Evolutionary conservation across 768 basidiomycete genomes (phyloP).

Genomic region (Amanita rimosa): DNA sequence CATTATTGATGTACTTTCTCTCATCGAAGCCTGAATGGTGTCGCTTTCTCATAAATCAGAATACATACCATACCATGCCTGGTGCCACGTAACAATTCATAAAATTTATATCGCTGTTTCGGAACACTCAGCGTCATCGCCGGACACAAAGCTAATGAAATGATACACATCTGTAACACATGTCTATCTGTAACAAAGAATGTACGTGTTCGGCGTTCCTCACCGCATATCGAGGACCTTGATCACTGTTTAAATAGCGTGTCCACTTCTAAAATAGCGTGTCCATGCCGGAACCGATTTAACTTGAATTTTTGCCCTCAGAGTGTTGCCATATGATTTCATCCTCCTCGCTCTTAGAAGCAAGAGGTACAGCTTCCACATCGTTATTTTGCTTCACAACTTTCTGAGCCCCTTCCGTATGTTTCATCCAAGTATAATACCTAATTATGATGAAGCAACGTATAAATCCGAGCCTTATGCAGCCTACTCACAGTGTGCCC

Average conservation of each 20-base stretch:
- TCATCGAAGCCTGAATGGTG: too few species aligned
- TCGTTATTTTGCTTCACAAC: conserved; percentile 9
- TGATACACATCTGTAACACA: too few species aligned
- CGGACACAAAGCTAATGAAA: too few species aligned
- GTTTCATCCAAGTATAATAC: conserved; percentile 48
- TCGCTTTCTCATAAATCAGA: too few species aligned
- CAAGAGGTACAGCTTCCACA: conserved; percentile 5
- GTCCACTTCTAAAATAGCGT: neutral
- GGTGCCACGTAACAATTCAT: too few species aligned
- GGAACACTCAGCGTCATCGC: too few species aligned
- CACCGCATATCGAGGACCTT: too few species aligned
- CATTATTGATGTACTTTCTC: too few species aligned
- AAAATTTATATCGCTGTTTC: too few species aligned
- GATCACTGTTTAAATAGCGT: neutral
- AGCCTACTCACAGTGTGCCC: conserved; percentile 48
- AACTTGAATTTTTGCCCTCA: neutral
- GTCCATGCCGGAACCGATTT: neutral
- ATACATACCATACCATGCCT: too few species aligned
- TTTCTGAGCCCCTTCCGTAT: conserved; percentile 7
- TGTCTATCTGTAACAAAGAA: too few species aligned
- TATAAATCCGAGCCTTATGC: neutral
- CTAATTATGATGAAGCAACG: conserved; percentile 13
- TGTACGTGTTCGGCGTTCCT: neutral
- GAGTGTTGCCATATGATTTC: conserved; percentile 1
- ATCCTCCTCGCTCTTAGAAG: neutral